phyloP scores from a whole-genome alignment of 345 rosid genomes.

The Eucalyptus pauciflora region DNA sequence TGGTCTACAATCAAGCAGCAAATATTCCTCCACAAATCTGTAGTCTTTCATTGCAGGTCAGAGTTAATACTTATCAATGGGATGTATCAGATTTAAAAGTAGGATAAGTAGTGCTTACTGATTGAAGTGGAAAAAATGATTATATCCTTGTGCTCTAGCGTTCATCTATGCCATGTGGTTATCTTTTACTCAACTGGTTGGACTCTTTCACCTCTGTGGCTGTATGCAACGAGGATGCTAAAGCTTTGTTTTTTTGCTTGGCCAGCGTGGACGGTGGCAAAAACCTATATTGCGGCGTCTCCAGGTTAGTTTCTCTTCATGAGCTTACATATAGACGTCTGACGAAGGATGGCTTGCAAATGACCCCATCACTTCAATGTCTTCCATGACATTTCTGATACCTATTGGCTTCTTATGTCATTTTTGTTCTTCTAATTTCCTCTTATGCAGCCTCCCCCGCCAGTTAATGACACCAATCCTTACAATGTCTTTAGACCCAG shows the following conservation, averaged over 20 bases:
- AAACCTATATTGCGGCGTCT: constrained; percentile 94
- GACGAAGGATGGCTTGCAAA: background rate
- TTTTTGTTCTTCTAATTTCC: background rate
- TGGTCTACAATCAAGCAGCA: background rate
- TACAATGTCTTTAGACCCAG: constrained; percentile 97
- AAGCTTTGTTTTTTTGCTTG: background rate
- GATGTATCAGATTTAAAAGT: background rate
- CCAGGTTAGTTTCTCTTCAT: constrained; percentile 52
- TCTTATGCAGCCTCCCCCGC: constrained; percentile 83
- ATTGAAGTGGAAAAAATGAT: background rate
- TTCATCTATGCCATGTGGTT: background rate
- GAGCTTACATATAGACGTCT: background rate
- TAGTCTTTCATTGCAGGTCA: background rate
- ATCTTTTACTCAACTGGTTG: background rate
- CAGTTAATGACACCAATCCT: constrained; percentile 92
- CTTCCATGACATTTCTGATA: background rate
- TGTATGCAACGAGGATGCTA: background rate
- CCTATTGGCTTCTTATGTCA: background rate
- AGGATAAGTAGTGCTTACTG: background rate
- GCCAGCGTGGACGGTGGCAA: constrained; percentile 96
- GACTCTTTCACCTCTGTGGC: background rate
- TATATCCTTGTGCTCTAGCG: background rate
- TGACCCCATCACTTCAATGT: background rate
- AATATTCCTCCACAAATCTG: background rate
- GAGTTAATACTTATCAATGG: background rate